Evolutionary conservation across 164 flowering plant species (phyloP), one percentile per base, ranked within the genome.

Genomic region (Amborella trichopoda): DNA sequence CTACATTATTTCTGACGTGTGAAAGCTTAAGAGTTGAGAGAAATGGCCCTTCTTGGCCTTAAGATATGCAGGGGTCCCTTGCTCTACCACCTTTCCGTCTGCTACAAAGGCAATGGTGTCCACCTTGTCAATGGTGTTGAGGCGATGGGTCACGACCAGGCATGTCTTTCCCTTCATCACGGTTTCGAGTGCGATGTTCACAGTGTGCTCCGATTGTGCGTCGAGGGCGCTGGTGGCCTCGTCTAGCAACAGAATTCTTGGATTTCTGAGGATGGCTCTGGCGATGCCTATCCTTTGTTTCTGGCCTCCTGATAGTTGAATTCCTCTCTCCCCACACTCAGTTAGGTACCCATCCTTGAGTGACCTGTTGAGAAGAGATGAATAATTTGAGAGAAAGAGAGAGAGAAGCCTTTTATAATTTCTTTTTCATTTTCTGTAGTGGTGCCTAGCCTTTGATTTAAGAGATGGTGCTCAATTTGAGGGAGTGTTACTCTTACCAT

Each of bases 191-290:
- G 95, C 94, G 50, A 81, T 81, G 44, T 86, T 94, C 54, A 90
- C 97, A 6, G 72, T 67, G 57, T 81, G 85, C 65, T 90, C 97
- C 0, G 94, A 83, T 34, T 90, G 89, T 28, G 74, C 79, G 25
- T 89, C 95, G 3, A 85, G 69, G 3, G 97, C 91, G 42, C 97
- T 89, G 0, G 97, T 89, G 17, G 97, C 95, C 63, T 90, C 97
- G 24, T 90, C 97, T 12, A 90, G 74, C 10, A 90, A 28, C 1
- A 90, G 56, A 20, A 86, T 59, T 0, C 58, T 71, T 12, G 95
- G 95, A 59, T 83, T 73, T 24, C 91, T 62, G 9, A 86, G 59
- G 44, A 90, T 75, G 3, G 97, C 97, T 55, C 95, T 72, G 2
- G 95, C 97, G 9, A 89, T 83, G 9, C 95, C 90, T 1, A 83